phyloP scores from a whole-genome alignment of 371 early-diverging fungal species.

The Lichtheimia ramosa region DNA sequence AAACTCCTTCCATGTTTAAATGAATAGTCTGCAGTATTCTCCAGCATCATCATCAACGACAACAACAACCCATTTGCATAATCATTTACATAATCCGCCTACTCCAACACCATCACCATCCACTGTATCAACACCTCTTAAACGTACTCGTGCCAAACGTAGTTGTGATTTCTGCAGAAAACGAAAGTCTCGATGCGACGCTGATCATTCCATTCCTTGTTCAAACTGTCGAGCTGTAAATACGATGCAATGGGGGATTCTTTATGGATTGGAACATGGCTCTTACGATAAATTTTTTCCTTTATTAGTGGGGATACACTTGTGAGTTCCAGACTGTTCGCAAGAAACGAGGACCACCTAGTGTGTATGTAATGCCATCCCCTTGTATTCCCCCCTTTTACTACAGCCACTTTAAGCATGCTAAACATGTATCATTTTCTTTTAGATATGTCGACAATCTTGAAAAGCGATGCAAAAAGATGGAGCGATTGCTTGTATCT shows the following conservation, averaged over 20 bases:
- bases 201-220: conserved; percentile 48
- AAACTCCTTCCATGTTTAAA: conserved; percentile 10
- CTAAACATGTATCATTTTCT: background rate
- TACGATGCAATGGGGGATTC: background rate
- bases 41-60: conserved; percentile 8
- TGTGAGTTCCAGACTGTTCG: conserved; percentile 49
- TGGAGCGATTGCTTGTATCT: conserved; percentile 38
- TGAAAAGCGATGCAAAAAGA: conserved; percentile 46
- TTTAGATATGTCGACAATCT: conserved; percentile 46
- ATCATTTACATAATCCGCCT: background rate
- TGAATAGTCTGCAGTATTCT: conserved; percentile 15
- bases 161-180: conserved; percentile 57
- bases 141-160: conserved; percentile 51
- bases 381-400: background rate
- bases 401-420: background rate
- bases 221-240: conserved; percentile 52
- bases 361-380: conserved; percentile 30
- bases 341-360: conserved; percentile 53
- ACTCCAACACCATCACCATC: conserved; percentile 5
- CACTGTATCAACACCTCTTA: conserved; percentile 19
- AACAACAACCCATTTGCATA: background rate
- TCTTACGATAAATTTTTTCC: too few relatives aligned
- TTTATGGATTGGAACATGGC: too few relatives aligned
- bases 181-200: conserved; percentile 52
- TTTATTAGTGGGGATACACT: conserved; percentile 43